Base-by-base conservation (phyloP, 768 basidiomycete species). In the Epithele typhae region DNA sequence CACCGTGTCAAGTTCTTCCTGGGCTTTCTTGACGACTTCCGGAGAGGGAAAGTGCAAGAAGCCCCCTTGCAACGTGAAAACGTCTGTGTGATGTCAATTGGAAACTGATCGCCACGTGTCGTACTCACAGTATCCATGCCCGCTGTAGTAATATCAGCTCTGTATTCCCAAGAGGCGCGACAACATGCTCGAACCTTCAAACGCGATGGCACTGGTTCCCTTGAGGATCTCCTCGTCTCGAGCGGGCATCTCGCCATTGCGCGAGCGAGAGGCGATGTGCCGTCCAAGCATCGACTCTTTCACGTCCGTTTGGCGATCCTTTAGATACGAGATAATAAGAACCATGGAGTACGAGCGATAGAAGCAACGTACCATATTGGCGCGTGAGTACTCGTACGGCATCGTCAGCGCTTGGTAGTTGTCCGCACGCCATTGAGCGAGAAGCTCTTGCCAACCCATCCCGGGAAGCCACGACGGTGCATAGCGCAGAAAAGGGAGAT, bases 1-100 rank as follows among this genome's bases (percentile, higher is more conserved):
- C 3, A 58, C 49, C 1, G 40, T 15, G 32, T 48, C 56, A 22
- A 58, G 45, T 25, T 58, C 56, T 5, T 37, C 43, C 33, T 53
- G n/a, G n/a, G n/a, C n/a, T 36, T 40, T 49, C 25, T 34, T 19
- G 19, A 52, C 42, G 1, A 44, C 52, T 3, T 49, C 42, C 3
- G 56, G 56, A 25, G 4, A 52, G 45, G 15, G 25, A 37, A 36
- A 52, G 38, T 5, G 44, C 53, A 11, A 46, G 50, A 30, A 54
- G 38, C 24, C 39, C 51, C 15, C 36, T 40, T 22, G 33, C 40
- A 7, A 48, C 11, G 1, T 36, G 30, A 8, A 46, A 52, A 38
- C 36, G 37, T 12, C 34, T 37, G 40, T 48, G n/a, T n/a, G n/a
- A n/a, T n/a, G n/a, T n/a, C n/a, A 25, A 2, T 22, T 5, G 5